phyloP scores from a whole-genome alignment of 2,329 filamentous ascomycete genomes.

The Elsinoe fawcettii region DNA sequence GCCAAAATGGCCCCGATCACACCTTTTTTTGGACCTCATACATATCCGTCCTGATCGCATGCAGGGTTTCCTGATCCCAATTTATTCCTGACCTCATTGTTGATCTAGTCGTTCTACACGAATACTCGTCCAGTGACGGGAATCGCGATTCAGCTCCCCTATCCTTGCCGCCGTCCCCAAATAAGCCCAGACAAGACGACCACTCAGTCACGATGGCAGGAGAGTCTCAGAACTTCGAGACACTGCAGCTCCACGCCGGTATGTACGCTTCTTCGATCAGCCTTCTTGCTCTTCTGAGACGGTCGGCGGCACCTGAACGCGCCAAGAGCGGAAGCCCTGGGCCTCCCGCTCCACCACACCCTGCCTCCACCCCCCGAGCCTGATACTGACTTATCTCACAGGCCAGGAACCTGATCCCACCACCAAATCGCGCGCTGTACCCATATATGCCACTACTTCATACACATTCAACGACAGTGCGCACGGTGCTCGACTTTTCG shows the following conservation, averaged over 20 bases:
- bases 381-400: constrained; percentile 31
- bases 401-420: constrained; percentile 68
- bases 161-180: background rate
- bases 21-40: background rate
- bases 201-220: background rate
- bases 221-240: constrained; percentile 38
- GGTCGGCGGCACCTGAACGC: background rate
- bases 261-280: background rate
- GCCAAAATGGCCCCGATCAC: background rate
- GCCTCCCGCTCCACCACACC: background rate
- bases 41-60: too few species aligned
- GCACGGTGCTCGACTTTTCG: constrained; percentile 88
- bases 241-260: constrained; percentile 43
- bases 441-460: constrained; percentile 91
- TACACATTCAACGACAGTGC: constrained; percentile 93
- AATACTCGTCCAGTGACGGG: background rate
- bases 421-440: constrained; percentile 83
- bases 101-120: background rate
- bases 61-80: background rate
- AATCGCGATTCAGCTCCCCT: background rate
- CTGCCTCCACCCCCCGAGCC: background rate
- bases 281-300: background rate
- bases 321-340: background rate
- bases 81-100: background rate
- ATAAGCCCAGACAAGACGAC: background rate